Base-by-base conservation (phyloP, 352 stramenopile genomes). In the Phytophthora melonis region DNA sequence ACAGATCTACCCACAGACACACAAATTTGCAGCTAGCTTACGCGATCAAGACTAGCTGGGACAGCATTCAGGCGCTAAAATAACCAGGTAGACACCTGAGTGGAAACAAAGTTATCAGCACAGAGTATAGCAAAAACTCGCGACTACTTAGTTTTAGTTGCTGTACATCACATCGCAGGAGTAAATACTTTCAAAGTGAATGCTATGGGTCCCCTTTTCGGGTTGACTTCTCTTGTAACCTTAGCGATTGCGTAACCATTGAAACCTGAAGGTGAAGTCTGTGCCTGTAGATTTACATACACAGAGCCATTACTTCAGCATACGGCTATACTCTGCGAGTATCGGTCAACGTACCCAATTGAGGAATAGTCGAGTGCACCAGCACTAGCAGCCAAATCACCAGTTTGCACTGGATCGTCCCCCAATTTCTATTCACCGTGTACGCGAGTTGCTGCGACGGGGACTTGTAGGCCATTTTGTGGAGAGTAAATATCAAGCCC, bases 371-470 rank as follows among this genome's bases (percentile, higher is more conserved):
- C 7, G 58, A 59, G 7, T 81, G 70, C 14, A 78, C 21, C 8
- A 74, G 39, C 30, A 81, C 34, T 10, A 75, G 21, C 16, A 78
- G 19, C 66, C 61, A 79, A 27, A 78, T 55, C 30, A 73, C 23
- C 3, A 81, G 41, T 50, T 66, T 77, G 47, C 30, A 63, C 18
- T 79, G 70, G n/a, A 78, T 59, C 16, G 53, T 55, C 6, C 50
- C 34, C 58, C 62, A 77, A 18, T 63, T 55, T 11, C 25, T 30
- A 25, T 63, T 72, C 14, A 79, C 36, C 19, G 65, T 62, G 41
- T 66, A 77, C 8, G 70, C 61, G 3, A 81, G 49, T 41, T 79
- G 70, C 14, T 75, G 66, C 36, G 76, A 53, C 1, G 70, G 62
- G 10, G 56, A 70, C 43, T 59, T 58, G 23, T 73, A 52, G 16